phyloP scores from a whole-genome alignment of 2,329 filamentous ascomycete species.

The Bipolaris oryzae region DNA sequence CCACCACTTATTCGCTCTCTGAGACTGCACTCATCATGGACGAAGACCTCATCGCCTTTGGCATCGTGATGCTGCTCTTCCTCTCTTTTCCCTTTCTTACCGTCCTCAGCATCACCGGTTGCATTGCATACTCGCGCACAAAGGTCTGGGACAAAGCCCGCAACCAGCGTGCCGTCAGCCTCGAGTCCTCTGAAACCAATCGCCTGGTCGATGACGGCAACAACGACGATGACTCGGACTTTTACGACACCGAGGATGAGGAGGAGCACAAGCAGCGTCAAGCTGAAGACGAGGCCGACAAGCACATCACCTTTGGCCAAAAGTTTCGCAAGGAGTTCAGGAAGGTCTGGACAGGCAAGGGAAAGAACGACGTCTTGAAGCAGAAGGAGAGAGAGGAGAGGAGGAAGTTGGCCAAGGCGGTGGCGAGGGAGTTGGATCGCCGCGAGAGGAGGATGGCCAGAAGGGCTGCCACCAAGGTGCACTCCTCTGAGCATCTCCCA shows the following conservation, averaged over 20 bases:
- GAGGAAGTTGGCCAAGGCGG: slow-evolving; percentile 40
- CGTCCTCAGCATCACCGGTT: slow-evolving; percentile 30
- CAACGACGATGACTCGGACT: slow-evolving; percentile 27
- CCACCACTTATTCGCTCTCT: neutral
- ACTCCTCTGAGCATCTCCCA: slow-evolving; percentile 26
- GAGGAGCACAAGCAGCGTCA: slow-evolving; percentile 36
- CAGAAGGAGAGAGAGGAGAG: slow-evolving; percentile 41
- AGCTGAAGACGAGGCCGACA: slow-evolving; percentile 38
- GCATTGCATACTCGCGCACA: slow-evolving; percentile 39
- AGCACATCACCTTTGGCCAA: slow-evolving; percentile 35
- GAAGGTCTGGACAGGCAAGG: slow-evolving; percentile 40
- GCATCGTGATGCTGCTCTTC: slow-evolving; percentile 33
- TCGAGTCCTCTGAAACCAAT: slow-evolving; percentile 31
- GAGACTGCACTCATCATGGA: slow-evolving; percentile 25
- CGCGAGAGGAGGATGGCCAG: slow-evolving; percentile 33
- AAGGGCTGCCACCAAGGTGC: slow-evolving; percentile 27
- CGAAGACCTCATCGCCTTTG: slow-evolving; percentile 36
- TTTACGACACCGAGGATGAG: slow-evolving; percentile 42
- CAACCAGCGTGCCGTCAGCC: slow-evolving; percentile 29
- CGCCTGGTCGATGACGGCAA: slow-evolving; percentile 16
- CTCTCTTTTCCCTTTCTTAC: slow-evolving; percentile 32
- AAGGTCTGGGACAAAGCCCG: slow-evolving; percentile 41
- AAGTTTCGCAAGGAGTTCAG: slow-evolving; percentile 41
- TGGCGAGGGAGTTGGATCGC: slow-evolving; percentile 38
- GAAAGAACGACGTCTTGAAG: slow-evolving; percentile 32